Evolutionary conservation across 2,329 filamentous ascomycete genomes (phyloP).

Genomic region (Didymella pinodella): DNA sequence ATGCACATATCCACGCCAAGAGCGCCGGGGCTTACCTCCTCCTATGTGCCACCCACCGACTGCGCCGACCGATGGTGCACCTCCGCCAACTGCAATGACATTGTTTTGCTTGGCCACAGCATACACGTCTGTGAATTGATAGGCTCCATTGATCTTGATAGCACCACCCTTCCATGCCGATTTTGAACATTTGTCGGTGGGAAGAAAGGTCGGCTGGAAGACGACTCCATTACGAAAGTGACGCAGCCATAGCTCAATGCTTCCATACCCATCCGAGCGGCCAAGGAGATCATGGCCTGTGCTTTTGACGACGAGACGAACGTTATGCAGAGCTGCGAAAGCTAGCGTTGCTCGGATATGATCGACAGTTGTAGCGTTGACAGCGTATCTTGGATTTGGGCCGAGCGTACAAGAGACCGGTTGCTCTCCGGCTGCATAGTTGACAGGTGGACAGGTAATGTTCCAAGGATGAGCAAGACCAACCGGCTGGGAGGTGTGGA

Average conservation of each 20-base stretch:
- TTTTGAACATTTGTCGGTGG: background rate
- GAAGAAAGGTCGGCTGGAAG: background rate
- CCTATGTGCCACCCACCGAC: conserved; percentile 6
- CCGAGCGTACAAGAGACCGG: conserved; percentile 1
- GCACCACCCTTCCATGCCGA: background rate
- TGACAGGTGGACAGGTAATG: conserved; percentile 5
- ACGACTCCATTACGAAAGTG: conserved; percentile 31
- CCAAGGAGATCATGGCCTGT: conserved; percentile 40
- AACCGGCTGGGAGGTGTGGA: conserved; percentile 1
- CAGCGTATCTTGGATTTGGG: conserved; percentile 5
- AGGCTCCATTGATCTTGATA: conserved; percentile 1
- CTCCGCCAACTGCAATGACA: conserved; percentile 8
- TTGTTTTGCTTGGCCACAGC: background rate
- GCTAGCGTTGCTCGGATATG: conserved; percentile 2
- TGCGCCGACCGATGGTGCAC: conserved; percentile 3
- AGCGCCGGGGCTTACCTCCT: background rate
- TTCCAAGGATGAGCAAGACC: conserved; percentile 3
- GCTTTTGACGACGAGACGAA: conserved; percentile 39
- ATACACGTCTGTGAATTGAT: conserved; percentile 4
- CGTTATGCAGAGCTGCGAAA: conserved; percentile 13
- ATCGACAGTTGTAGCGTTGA: background rate
- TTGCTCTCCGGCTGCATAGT: background rate
- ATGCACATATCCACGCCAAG: no score
- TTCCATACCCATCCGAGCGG: conserved; percentile 30
- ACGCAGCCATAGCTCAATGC: conserved; percentile 39